Evolutionary conservation across 2,329 filamentous ascomycete species (phyloP).

Genomic region (Hymenoscyphus linearis): DNA sequence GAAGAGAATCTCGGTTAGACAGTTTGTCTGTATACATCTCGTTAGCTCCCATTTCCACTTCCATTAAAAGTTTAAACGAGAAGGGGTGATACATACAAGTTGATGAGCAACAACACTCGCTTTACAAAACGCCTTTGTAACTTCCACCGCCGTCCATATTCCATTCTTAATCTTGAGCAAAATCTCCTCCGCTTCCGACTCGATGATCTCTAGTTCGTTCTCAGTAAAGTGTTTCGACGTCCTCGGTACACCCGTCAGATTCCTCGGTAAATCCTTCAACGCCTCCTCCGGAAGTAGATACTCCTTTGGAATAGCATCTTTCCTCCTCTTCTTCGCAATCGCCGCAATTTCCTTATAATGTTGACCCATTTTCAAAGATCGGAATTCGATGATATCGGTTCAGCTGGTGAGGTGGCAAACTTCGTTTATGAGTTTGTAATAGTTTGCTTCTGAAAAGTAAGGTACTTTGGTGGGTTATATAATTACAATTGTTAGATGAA

Average conservation of each 20-base stretch:
- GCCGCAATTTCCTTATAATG: conserved; percentile 35
- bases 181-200: conserved; percentile 32
- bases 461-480: not conserved
- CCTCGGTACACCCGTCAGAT: conserved; percentile 24
- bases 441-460: not conserved
- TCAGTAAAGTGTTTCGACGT: conserved; percentile 28
- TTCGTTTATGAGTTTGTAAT: not conserved
- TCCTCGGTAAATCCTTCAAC: conserved; percentile 21
- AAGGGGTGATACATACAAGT: conserved; percentile 35
- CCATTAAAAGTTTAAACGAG: too few species aligned
- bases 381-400: not conserved
- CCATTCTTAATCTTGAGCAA: conserved; percentile 32
- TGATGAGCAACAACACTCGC: conserved; percentile 50
- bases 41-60: not conserved
- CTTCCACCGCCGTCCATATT: conserved; percentile 45
- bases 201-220: conserved; percentile 46
- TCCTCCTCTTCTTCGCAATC: conserved; percentile 33
- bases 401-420: not conserved
- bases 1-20: conserved; percentile 53
- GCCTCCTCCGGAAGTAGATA: conserved; percentile 25
- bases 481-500: not conserved
- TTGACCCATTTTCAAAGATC: conserved; percentile 25
- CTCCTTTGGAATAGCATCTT: conserved; percentile 30
- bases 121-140: conserved; percentile 50
- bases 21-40: conserved; percentile 48